Conservation (phyloP, 2,329 filamentous ascomycete genomes). For the Ilyonectria robusta region DNA sequence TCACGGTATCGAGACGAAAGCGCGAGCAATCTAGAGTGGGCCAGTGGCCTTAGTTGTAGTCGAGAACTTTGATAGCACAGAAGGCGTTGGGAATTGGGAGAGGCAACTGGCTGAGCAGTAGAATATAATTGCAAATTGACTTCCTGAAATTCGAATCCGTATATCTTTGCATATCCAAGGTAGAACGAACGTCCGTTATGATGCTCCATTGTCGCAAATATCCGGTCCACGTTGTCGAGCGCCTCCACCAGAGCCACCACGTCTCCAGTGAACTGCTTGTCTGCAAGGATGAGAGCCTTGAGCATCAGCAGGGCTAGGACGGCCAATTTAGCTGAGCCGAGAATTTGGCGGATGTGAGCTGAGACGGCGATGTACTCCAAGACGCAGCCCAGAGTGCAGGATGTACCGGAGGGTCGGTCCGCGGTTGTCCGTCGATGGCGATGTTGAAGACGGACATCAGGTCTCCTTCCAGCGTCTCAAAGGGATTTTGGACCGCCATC, state of each 20-base stretch:
- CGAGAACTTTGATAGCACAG: too few relatives aligned
- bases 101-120: too few relatives aligned
- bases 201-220: constrained; percentile 15
- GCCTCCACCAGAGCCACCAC: constrained; percentile 23
- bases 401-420: constrained; percentile 27
- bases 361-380: constrained; percentile 30
- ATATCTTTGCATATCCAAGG: too few relatives aligned
- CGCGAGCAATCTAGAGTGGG: too few relatives aligned
- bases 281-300: constrained; percentile 22
- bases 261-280: constrained; percentile 30
- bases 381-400: constrained; percentile 30
- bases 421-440: constrained; percentile 29
- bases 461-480: constrained; percentile 18
- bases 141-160: too few relatives aligned
- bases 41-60: too few relatives aligned
- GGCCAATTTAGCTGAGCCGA: constrained; percentile 15
- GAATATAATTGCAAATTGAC: too few relatives aligned
- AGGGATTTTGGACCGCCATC: constrained; percentile 25
- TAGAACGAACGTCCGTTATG: too few relatives aligned
- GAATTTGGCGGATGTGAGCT: constrained; percentile 25
- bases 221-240: constrained; percentile 23
- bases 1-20: too few relatives aligned
- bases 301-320: constrained; percentile 32
- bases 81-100: too few relatives aligned
- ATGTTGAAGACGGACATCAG: constrained; percentile 22